A percentile compares a stretch with the other conserved stretches of the same genome.
phyloP scores from a whole-genome alignment of 192 early-diverging fungal genomes.

The Phycomyces blakesleeanus region DNA sequence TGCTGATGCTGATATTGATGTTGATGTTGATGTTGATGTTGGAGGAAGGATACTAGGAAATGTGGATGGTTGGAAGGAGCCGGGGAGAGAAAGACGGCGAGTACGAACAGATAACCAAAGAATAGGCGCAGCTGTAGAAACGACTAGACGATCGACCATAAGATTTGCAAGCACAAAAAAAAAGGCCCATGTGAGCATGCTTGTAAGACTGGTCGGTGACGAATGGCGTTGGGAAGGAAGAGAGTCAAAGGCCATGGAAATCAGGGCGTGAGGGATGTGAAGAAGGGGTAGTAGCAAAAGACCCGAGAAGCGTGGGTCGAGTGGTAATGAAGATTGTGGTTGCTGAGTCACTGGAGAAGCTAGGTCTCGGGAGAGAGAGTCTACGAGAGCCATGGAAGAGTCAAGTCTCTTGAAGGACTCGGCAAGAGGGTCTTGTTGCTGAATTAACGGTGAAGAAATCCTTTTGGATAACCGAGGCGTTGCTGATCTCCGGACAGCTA shows the following conservation, averaged over 20 bases:
- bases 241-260: slow-evolving; percentile 16
- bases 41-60: neutral
- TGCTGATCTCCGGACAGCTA: neutral
- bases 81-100: slow-evolving; percentile 14
- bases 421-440: neutral
- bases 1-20: neutral
- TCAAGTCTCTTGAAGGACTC: slow-evolving; percentile 23
- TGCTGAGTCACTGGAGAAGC: slow-evolving; percentile 6
- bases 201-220: neutral
- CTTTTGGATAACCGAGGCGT: neutral
- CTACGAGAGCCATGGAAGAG: slow-evolving; percentile 15
- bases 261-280: slow-evolving; percentile 14
- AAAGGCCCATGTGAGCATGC: slow-evolving; percentile 8
- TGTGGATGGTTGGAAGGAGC: neutral
- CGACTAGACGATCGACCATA: neutral
- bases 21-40: neutral
- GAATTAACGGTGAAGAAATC: neutral
- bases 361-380: slow-evolving; percentile 22
- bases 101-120: neutral
- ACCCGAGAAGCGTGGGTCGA: slow-evolving; percentile 2
- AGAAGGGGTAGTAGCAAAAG: slow-evolving; percentile 12
- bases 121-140: neutral
- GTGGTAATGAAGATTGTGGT: neutral
- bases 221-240: neutral
- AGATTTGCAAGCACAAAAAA: slow-evolving; percentile 14